phyloP scores from a whole-genome alignment of 2,329 filamentous ascomycete species.

The Fusarium staphyleae region DNA sequence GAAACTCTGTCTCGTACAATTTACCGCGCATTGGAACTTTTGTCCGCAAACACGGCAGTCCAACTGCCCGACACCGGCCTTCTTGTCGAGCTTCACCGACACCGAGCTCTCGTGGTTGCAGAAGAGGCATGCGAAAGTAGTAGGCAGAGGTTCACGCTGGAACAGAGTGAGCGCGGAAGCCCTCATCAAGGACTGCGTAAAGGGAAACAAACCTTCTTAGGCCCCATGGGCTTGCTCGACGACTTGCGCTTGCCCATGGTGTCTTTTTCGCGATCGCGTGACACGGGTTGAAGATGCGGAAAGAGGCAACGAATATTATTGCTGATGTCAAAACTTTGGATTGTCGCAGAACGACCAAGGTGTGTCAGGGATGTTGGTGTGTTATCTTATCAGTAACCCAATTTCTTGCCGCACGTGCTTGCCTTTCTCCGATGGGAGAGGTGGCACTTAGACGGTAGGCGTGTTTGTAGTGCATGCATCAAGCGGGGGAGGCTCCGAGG shows the following conservation, averaged over 20 bases:
- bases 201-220: conserved; percentile 72
- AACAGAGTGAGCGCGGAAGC: conserved; percentile 20
- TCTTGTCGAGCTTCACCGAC: conserved; percentile 91
- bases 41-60: conserved; percentile 94
- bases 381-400: conserved; percentile 39
- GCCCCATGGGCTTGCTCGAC: conserved; percentile 80
- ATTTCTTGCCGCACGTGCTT: conserved; percentile 37
- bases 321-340: conserved; percentile 37
- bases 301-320: conserved; percentile 30
- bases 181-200: background rate
- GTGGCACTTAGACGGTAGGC: conserved; percentile 17
- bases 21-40: conserved; percentile 89
- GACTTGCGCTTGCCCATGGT: conserved; percentile 93
- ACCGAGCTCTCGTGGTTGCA: conserved; percentile 98
- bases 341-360: conserved; percentile 18
- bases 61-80: conserved; percentile 82
- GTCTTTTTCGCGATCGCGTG: conserved; percentile 29
- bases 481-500: conserved; percentile 31
- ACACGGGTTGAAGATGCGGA: conserved; percentile 25
- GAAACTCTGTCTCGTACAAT: conserved; percentile 66
- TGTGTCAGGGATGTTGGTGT: conserved; percentile 23
- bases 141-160: conserved; percentile 75
- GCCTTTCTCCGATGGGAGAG: conserved; percentile 2
- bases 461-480: conserved; percentile 31
- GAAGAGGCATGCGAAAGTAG: conserved; percentile 95